A percentile compares a stretch with the other conserved stretches of the same genome.
phyloP scores from a whole-genome alignment of 306 rosid species.

The Quercus agrifolia region DNA sequence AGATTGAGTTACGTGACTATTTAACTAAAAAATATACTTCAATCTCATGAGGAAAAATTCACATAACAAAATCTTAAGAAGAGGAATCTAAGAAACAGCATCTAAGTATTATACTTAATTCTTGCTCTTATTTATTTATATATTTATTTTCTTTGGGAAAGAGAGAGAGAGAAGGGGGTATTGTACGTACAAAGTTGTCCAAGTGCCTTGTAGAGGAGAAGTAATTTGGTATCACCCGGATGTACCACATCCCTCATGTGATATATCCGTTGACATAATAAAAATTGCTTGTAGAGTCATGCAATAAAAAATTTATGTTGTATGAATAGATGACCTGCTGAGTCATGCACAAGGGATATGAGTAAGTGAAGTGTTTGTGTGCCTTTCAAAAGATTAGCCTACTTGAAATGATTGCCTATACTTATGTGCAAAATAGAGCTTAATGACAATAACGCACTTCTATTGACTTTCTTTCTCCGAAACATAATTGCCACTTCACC shows the following conservation, averaged over 20 bases:
- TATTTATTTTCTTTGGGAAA: neutral
- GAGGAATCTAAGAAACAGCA: rapidly evolving
- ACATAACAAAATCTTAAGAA: no score
- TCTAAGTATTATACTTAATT: rapidly evolving
- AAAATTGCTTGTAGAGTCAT: neutral
- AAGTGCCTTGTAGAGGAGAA: neutral
- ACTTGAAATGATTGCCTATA: neutral
- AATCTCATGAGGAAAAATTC: rapidly evolving
- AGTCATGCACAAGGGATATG: neutral
- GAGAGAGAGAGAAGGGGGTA: no score
- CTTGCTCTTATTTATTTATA: neutral
- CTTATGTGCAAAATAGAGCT: neutral
- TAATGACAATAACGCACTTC: no score
- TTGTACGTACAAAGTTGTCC: neutral
- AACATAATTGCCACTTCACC: no score
- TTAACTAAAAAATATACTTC: no score
- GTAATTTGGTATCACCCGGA: no score
- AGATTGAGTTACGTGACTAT: rapidly evolving
- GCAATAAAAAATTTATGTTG: neutral
- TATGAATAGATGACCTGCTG: neutral
- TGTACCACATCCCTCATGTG: no score
- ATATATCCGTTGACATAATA: no score
- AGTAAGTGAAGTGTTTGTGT: neutral
- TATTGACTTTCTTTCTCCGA: no score
- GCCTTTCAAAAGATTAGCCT: neutral